phyloP scores from a whole-genome alignment of 768 basidiomycete species.

The Agrocybe praecox region DNA sequence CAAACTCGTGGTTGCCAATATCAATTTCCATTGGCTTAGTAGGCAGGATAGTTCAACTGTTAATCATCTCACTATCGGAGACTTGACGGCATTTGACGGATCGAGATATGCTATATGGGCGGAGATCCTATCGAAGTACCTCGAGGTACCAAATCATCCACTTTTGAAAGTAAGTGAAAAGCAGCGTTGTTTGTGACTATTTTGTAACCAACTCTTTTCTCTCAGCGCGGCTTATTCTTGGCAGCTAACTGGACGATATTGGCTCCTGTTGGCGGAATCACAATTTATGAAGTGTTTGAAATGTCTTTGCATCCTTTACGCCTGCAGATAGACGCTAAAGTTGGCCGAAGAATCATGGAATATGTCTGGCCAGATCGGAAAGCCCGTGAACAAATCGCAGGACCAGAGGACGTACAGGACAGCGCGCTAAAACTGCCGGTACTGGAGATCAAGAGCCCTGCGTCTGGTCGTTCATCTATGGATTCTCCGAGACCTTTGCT shows the following conservation, averaged over 20 bases:
- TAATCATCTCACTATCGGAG: slow-evolving; percentile 72
- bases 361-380: slow-evolving; percentile 82
- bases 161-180: slow-evolving; percentile 61
- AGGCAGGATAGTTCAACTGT: slow-evolving; percentile 87
- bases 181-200: neutral
- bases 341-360: slow-evolving; percentile 82
- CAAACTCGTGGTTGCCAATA: slow-evolving; percentile 81
- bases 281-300: slow-evolving; percentile 83
- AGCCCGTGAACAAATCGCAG: slow-evolving; percentile 25
- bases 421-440: slow-evolving; percentile 12
- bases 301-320: slow-evolving; percentile 84
- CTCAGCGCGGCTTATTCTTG: slow-evolving; percentile 71
- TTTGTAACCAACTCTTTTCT: slow-evolving; percentile 4
- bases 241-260: slow-evolving; percentile 80
- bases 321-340: slow-evolving; percentile 81
- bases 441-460: slow-evolving; percentile 25
- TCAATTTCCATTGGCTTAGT: slow-evolving; percentile 81
- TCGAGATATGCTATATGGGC: slow-evolving; percentile 81
- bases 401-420: slow-evolving; percentile 21
- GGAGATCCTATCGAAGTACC: slow-evolving; percentile 83
- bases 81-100: slow-evolving; percentile 86
- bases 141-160: slow-evolving; percentile 70
- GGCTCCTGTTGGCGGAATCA: slow-evolving; percentile 93
- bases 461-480: slow-evolving; percentile 44
- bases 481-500: slow-evolving; percentile 49